These are phyloP conservation scores for Aspergillus cavernicola DNA, from an alignment of 495 filamentous ascomycete genomes.

Conservation along the genomic window DNA sequence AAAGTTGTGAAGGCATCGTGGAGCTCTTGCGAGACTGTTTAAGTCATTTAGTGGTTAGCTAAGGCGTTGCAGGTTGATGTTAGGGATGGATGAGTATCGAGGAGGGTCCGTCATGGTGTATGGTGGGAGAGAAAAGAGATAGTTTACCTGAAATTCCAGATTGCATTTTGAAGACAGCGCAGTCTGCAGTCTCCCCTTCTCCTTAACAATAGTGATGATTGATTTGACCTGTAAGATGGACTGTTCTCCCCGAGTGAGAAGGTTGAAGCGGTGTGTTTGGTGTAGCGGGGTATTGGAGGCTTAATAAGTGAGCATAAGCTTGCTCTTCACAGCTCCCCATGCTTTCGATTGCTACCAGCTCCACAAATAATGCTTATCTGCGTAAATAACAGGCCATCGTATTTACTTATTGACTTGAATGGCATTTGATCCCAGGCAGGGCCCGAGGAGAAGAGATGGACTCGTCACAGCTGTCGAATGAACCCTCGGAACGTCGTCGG, in stretches of 20 bases:
- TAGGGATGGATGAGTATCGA: not conserved
- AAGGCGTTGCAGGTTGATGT: not conserved
- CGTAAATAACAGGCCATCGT: not conserved
- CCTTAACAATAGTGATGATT: not conserved
- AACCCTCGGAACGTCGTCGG: slow-evolving; percentile 7
- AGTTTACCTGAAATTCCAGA: slow-evolving; percentile 77
- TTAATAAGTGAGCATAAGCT: not conserved
- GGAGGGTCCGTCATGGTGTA: not conserved
- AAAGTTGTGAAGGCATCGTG: slow-evolving; percentile 75
- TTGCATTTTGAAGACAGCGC: slow-evolving; percentile 59
- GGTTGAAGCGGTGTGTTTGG: not conserved
- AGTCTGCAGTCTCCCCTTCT: not conserved
- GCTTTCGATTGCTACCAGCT: too few species aligned
- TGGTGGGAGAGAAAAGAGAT: not conserved
- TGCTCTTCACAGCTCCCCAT: too few species aligned
- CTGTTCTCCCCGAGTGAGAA: not conserved
- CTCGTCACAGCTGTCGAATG: not conserved
- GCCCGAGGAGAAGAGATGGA: not conserved
- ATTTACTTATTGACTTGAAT: not conserved
- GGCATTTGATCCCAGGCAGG: not conserved
- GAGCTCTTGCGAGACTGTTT: slow-evolving; percentile 78
- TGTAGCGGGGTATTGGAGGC: not conserved
- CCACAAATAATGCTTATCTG: not conserved
- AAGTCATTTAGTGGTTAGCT: slow-evolving; percentile 12
- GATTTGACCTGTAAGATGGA: not conserved